Conservation (phyloP, 805 yeast genomes). For the Metschnikowia noctiluminum region DNA sequence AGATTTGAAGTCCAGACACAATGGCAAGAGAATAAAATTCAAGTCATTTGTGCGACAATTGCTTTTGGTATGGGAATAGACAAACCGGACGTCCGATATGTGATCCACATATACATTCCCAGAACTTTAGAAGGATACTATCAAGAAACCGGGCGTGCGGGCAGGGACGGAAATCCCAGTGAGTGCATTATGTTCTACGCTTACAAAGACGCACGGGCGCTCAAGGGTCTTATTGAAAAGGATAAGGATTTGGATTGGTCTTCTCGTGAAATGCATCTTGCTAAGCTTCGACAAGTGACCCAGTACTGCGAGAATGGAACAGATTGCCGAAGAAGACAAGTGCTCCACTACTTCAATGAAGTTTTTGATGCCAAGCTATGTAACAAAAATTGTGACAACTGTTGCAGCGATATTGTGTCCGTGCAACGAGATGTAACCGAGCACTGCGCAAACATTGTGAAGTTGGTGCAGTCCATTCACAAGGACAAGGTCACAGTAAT, state of each 20-base stretch:
- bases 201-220: conserved; percentile 71
- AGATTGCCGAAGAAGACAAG: conserved; percentile 88
- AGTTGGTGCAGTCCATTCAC: conserved; percentile 55
- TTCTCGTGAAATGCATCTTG: conserved; percentile 72
- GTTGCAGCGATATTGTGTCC: conserved; percentile 41
- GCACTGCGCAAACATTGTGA: conserved; percentile 55
- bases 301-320: conserved; percentile 88
- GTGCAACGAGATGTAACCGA: conserved; percentile 66
- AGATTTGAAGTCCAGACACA: conserved; percentile 64
- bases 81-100: conserved; percentile 91
- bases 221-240: conserved; percentile 73
- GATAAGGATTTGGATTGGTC: conserved; percentile 63
- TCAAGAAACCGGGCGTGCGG: conserved; percentile 98
- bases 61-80: conserved; percentile 99
- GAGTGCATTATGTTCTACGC: conserved; percentile 81
- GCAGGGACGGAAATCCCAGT: conserved; percentile 85
- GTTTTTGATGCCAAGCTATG: conserved; percentile 65
- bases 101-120: conserved; percentile 84
- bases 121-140: conserved; percentile 93
- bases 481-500: conserved; percentile 65
- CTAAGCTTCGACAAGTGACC: conserved; percentile 76
- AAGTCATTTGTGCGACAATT: conserved; percentile 92
- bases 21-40: conserved; percentile 75
- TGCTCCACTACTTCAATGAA: conserved; percentile 88
- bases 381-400: conserved; percentile 78